Evolutionary conservation across 768 basidiomycete genomes (phyloP).

Genomic region (Sarcodon sp.): DNA sequence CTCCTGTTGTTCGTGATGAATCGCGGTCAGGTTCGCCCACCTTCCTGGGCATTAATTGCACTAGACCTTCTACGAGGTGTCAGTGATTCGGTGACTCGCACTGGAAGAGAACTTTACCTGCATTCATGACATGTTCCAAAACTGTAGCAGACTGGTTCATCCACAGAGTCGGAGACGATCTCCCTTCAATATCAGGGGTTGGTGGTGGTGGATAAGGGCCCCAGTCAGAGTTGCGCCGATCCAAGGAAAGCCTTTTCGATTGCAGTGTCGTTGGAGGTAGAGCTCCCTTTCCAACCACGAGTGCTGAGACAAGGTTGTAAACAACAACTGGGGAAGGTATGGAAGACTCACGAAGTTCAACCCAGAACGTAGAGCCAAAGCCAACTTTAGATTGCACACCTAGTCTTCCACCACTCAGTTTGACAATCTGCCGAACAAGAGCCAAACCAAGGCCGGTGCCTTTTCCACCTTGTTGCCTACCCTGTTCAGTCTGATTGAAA

Average conservation of each 20-base stretch:
- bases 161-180: neutral
- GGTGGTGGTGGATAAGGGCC: neutral
- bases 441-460: constrained; percentile 42
- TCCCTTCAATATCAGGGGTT: neutral
- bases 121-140: neutral
- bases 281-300: constrained; percentile 58
- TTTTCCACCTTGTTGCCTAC: constrained; percentile 54
- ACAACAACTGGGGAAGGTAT: constrained; percentile 2
- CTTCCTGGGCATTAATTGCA: neutral
- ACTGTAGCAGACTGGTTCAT: neutral
- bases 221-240: neutral
- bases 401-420: constrained; percentile 32
- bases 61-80: neutral
- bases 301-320: constrained; percentile 19
- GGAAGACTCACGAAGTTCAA: constrained; percentile 45
- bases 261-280: constrained; percentile 16
- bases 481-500: constrained; percentile 71
- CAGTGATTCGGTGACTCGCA: no score
- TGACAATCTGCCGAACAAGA: constrained; percentile 39
- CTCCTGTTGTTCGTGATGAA: neutral
- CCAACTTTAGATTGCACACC: constrained; percentile 30
- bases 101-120: neutral
- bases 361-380: constrained; percentile 82
- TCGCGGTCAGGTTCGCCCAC: neutral
- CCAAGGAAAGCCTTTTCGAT: constrained; percentile 4